Evolutionary conservation across 2,329 filamentous ascomycete genomes (phyloP).

Genomic region (Stagonosporopsis vannaccii): DNA sequence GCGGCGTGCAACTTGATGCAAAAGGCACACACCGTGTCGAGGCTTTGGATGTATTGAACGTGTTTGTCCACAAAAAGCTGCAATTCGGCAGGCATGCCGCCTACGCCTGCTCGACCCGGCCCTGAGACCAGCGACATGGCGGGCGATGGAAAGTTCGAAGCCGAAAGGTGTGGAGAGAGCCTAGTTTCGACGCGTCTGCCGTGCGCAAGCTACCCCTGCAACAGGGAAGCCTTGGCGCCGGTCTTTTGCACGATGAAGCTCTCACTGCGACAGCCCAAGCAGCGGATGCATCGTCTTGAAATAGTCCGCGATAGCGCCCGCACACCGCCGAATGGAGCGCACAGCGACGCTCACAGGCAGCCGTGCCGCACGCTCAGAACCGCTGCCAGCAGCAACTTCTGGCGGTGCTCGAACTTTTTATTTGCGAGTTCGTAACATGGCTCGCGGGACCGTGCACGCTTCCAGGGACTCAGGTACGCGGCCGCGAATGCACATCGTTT

Average conservation of each 20-base stretch:
- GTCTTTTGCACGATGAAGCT: constrained; percentile 16
- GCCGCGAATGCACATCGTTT: constrained; percentile 13
- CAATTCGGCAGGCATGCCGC: constrained; percentile 55
- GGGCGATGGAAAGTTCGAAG: constrained; percentile 5
- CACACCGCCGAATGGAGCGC: constrained; percentile 15
- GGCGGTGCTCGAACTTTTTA: neutral
- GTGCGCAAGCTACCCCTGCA: constrained; percentile 8
- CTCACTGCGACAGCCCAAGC: constrained; percentile 18
- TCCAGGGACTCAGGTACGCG: constrained; percentile 16
- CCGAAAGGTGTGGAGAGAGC: constrained; percentile 10
- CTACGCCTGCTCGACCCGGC: constrained; percentile 60
- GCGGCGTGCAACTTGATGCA: constrained; percentile 27
- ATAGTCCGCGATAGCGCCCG: constrained; percentile 1
- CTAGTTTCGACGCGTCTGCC: constrained; percentile 16
- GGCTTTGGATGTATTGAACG: constrained; percentile 89
- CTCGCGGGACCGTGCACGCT: constrained; percentile 8
- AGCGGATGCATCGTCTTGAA: constrained; percentile 19
- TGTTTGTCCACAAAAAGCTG: constrained; percentile 70
- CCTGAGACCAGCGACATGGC: constrained; percentile 68
- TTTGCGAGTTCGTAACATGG: constrained; percentile 25
- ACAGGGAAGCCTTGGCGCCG: constrained; percentile 3
- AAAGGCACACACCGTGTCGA: constrained; percentile 74
- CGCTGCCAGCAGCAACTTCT: neutral
- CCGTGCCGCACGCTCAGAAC: neutral
- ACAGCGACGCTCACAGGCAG: neutral